Evolutionary conservation across 108 stramenopile species (phyloP).

Genomic region (Ochromonas danica): DNA sequence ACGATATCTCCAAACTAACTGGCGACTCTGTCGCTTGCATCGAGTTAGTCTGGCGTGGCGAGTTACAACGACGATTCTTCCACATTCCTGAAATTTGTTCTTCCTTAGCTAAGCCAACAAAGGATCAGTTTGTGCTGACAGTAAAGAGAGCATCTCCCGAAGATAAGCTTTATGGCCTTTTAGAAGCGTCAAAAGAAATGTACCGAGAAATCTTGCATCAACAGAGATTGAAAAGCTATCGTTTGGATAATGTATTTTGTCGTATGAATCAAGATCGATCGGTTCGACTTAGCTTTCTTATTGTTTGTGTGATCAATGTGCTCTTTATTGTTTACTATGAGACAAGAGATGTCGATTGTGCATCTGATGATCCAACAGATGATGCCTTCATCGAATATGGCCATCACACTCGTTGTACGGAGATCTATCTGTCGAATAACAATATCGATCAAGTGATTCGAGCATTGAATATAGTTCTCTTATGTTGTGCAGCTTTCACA

Average conservation of each 20-base stretch:
- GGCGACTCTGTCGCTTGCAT: slow-evolving; percentile 39
- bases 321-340: slow-evolving; percentile 25
- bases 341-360: neutral
- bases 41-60: slow-evolving; percentile 48
- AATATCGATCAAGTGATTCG: slow-evolving; percentile 5
- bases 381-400: neutral
- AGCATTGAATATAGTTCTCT: slow-evolving; percentile 20
- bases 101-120: slow-evolving; percentile 41
- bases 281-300: slow-evolving; percentile 38
- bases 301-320: slow-evolving; percentile 42
- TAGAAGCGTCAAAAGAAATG: slow-evolving; percentile 42
- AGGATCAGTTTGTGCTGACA: slow-evolving; percentile 37
- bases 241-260: slow-evolving; percentile 28
- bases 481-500: neutral
- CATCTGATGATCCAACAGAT: neutral
- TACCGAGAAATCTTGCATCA: slow-evolving; percentile 46
- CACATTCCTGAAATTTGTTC: slow-evolving; percentile 44
- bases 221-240: slow-evolving; percentile 39
- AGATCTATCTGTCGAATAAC: neutral
- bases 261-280: slow-evolving; percentile 37
- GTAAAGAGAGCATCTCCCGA: slow-evolving; percentile 40
- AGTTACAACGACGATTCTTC: slow-evolving; percentile 48
- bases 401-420: neutral
- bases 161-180: slow-evolving; percentile 40
- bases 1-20: neutral